Conservation (phyloP, 2,329 filamentous ascomycete genomes). For the Neurospora sp. region DNA sequence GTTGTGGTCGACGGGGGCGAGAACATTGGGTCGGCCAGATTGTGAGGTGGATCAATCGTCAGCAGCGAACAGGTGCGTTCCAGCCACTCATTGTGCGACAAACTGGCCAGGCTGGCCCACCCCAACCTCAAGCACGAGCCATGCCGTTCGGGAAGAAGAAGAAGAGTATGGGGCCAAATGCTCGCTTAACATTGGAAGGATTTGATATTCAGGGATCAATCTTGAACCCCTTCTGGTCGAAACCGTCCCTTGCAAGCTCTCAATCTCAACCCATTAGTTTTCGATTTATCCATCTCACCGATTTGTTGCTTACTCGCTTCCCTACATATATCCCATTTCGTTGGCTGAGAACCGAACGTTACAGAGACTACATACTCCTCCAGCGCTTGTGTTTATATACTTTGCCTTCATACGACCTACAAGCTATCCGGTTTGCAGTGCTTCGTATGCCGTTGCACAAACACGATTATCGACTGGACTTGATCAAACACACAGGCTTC, state of each 20-base stretch:
- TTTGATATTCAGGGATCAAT: not conserved
- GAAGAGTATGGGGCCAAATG: not conserved
- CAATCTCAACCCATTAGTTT: not conserved
- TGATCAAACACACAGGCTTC: not conserved
- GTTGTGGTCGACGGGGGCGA: not conserved
- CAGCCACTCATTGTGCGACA: not conserved
- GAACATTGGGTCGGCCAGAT: not conserved
- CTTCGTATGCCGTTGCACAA: not conserved
- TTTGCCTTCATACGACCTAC: not conserved
- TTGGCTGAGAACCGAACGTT: too few relatives aligned
- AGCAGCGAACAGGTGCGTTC: not conserved
- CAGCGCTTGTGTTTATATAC: not conserved
- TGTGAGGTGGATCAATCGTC: not conserved
- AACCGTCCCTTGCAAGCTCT: not conserved
- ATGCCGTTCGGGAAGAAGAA: not conserved
- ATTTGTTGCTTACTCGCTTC: not conserved
- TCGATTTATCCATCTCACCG: not conserved
- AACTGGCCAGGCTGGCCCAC: not conserved
- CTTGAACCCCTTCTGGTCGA: not conserved
- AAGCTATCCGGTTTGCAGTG: not conserved
- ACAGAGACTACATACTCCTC: not conserved
- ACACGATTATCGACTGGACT: not conserved
- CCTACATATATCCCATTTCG: not conserved
- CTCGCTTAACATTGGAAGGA: not conserved
- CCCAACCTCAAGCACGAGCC: not conserved